Evolutionary conservation across 805 yeast species (phyloP).

Genomic region (Clavispora santaluciae): DNA sequence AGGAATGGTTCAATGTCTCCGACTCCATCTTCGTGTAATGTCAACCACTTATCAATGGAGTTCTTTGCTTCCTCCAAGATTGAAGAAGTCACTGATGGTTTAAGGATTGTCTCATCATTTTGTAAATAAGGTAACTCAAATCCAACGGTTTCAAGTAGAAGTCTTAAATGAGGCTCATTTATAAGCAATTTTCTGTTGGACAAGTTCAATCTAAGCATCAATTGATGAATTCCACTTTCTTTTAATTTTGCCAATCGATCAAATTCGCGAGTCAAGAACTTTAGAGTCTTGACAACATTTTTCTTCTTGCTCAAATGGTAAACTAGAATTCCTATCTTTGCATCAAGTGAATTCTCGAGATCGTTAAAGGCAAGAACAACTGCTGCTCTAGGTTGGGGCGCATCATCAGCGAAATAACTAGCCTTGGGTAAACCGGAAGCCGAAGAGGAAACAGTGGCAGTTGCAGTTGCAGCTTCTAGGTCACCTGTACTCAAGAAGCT

Average conservation of each 20-base stretch:
- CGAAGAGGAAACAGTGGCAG: slow-evolving; percentile 3
- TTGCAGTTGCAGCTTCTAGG: slow-evolving; percentile 23
- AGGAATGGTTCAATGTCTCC: slow-evolving; percentile 18
- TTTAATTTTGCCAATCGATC: slow-evolving; percentile 21
- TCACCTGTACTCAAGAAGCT: slow-evolving; percentile 63
- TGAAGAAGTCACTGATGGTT: slow-evolving; percentile 23
- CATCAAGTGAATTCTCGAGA: slow-evolving; percentile 33
- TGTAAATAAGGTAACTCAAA: slow-evolving; percentile 38
- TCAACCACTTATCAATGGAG: slow-evolving; percentile 40
- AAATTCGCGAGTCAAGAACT: slow-evolving; percentile 40
- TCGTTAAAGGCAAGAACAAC: slow-evolving; percentile 31
- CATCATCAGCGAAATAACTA: slow-evolving; percentile 13
- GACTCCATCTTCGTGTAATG: slow-evolving; percentile 10
- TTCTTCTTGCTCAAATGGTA: slow-evolving; percentile 43
- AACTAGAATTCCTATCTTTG: slow-evolving; percentile 46
- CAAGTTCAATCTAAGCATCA: slow-evolving; percentile 10
- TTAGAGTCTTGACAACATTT: slow-evolving; percentile 27
- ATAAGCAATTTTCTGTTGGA: slow-evolving; percentile 28
- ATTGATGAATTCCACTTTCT: background rate
- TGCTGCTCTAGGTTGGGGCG: slow-evolving; percentile 28
- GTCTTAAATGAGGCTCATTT: slow-evolving; percentile 45
- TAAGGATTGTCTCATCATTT: slow-evolving; percentile 38
- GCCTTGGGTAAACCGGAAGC: slow-evolving; percentile 2
- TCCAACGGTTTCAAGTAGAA: slow-evolving; percentile 44
- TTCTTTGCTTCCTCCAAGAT: slow-evolving; percentile 30